Percentiles rank a stretch among this genome's conserved stretches.
phyloP scores from a whole-genome alignment of 2,329 filamentous ascomycete species.

The Endoconidiophora polonica region DNA sequence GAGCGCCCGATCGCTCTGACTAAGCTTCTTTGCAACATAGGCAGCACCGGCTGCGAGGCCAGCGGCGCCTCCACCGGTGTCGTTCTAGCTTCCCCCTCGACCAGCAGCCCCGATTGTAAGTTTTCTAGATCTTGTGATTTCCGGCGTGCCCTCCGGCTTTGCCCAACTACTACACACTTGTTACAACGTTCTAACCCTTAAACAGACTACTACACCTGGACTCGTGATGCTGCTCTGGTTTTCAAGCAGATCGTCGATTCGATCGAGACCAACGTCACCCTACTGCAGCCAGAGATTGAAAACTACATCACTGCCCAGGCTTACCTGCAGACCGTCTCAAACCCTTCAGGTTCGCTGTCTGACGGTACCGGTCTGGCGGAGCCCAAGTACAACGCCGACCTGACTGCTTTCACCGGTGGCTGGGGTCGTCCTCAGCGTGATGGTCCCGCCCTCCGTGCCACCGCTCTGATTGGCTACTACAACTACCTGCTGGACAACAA shows the following conservation, averaged over 20 bases:
- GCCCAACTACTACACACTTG: not conserved
- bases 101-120: conserved; percentile 38
- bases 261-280: conserved; percentile 31
- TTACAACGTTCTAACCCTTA: not conserved
- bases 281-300: conserved; percentile 43
- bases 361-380: conserved; percentile 46
- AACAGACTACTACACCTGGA: conserved; percentile 65
- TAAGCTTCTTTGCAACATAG: conserved; percentile 43
- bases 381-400: conserved; percentile 54
- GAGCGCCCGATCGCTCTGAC: conserved; percentile 35
- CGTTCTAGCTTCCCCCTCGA: conserved; percentile 41
- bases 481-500: conserved; percentile 55
- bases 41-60: conserved; percentile 33
- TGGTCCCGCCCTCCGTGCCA: conserved; percentile 61
- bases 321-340: conserved; percentile 46
- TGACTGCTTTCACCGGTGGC: conserved; percentile 43
- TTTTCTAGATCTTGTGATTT: conserved; percentile 3
- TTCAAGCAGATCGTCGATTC: conserved; percentile 56
- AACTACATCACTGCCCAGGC: conserved; percentile 54
- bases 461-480: conserved; percentile 53
- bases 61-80: conserved; percentile 31
- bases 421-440: conserved; percentile 71
- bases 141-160: conserved; percentile 3
- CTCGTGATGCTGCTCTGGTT: conserved; percentile 53
- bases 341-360: conserved; percentile 46